Base-by-base conservation (phyloP, 1,284 basidiomycete species). In the Puccinia polysora region DNA sequence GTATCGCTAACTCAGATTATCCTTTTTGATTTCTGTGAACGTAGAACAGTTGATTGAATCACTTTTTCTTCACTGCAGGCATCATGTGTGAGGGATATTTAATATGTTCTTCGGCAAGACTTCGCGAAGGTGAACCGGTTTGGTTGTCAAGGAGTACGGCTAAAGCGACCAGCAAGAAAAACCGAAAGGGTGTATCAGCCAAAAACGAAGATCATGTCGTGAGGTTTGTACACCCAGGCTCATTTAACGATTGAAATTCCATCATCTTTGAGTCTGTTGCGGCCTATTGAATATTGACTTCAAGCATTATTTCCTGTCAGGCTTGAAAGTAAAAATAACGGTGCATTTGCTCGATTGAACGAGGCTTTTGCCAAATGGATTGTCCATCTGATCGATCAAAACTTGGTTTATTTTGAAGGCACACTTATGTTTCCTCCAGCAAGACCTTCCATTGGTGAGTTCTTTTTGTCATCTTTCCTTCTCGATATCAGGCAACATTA, bases 311-410 rank as follows among this genome's bases (percentile, higher is more conserved):
- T 23, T 40, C 40, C 14, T 30, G 23, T 18, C 38, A 70, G 68
- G 53, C 20, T 70, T 1, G 68, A 70, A 49, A 70, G 68, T 38
- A 60, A 52, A 36, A 52, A 52, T 8, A 70, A 70, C 53, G 68
- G 68, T 20, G 23, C 56, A 2, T 70, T 70, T 43, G 68, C 58
- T n/a, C 43, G 68, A 32, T 40, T 70, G 32, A 62, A 52, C 38
- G 58, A 70, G 34, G 25, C 6, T 43, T 70, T 60, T 25, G 68
- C 56, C n/a, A 60, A 70, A 53, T 70, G 68, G 68, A 43, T 70
- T 4, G 68, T 70, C 0, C 32, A 40, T 20, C 43, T 70, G 49
- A 50, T 70, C 30, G 68, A 70, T 38, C 47, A 50, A 28, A 36
- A 50, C 30, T 25, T 70, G 20, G 18, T 58, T 38, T 12, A 36